Conservation (phyloP, 129 eudicot species). For the Heracleum sosnowskyi region DNA sequence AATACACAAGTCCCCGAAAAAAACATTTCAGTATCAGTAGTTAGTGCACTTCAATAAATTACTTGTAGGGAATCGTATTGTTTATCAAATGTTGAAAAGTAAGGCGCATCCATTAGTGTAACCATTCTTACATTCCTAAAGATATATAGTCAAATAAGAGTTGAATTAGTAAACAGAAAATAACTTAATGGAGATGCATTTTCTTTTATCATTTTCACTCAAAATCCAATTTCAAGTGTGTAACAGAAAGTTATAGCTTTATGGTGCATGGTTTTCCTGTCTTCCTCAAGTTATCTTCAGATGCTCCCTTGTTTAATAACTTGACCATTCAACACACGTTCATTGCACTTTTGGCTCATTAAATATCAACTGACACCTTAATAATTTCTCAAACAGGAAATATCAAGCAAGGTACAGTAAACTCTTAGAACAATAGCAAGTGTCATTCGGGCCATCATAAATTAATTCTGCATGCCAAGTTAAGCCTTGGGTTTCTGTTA, state of each 20-base stretch:
- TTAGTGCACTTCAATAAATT: neutral
- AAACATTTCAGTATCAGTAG: neutral
- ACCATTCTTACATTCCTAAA: neutral
- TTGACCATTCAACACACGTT: neutral
- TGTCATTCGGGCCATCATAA: neutral
- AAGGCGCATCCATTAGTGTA: neutral
- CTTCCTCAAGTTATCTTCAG: neutral
- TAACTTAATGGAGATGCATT: neutral
- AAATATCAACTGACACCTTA: neutral
- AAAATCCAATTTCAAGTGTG: neutral
- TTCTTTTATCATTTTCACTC: neutral
- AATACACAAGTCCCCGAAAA: neutral
- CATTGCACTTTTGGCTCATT: neutral
- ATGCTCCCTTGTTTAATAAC: neutral
- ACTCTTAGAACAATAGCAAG: neutral
- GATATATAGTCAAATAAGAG: neutral
- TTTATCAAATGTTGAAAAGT: neutral
- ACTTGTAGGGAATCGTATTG: neutral
- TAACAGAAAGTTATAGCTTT: neutral
- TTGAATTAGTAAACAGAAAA: neutral
- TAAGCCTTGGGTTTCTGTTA: neutral
- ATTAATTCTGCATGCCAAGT: neutral
- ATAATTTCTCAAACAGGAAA: neutral
- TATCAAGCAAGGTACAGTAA: neutral
- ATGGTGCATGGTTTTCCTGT: neutral